Conservation (phyloP, 2,329 filamentous ascomycete species). For the Pseudodiploospora longispora region DNA sequence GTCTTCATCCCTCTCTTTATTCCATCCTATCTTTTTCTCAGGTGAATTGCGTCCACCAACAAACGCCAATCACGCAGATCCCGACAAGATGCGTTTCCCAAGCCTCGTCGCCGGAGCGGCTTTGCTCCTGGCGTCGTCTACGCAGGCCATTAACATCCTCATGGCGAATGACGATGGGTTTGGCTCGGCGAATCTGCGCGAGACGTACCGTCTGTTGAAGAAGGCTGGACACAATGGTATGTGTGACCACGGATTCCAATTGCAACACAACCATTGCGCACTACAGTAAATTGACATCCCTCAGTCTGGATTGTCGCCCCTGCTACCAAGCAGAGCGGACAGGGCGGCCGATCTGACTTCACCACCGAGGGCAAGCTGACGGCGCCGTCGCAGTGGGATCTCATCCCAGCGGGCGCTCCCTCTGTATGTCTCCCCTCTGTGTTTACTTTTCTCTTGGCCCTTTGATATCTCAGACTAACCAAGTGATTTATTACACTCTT, state of each 20-base stretch:
- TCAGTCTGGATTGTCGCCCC: conserved; percentile 23
- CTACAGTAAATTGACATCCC: not conserved
- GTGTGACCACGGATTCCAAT: not conserved
- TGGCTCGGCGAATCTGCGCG: conserved; percentile 20
- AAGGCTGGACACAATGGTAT: conserved; percentile 20
- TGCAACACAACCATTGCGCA: not conserved
- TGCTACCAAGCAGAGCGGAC: conserved; percentile 21
- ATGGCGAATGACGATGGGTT: conserved; percentile 24
- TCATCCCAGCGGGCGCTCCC: conserved; percentile 20
- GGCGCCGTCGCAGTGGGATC: conserved; percentile 16
- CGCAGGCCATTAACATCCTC: conserved; percentile 20
- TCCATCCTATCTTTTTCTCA: too few species aligned
- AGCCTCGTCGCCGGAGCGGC: conserved; percentile 11
- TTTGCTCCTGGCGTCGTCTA: conserved; percentile 11
- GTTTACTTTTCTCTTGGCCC: not conserved
- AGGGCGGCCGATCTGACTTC: conserved; percentile 20
- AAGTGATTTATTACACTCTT: not conserved
- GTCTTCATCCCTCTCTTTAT: too few species aligned
- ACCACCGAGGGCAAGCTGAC: conserved; percentile 20
- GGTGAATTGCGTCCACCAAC: not conserved
- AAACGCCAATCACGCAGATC: not conserved
- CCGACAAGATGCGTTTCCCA: conserved; percentile 15
- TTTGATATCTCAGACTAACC: not conserved
- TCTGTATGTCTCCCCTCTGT: conserved; percentile 13
- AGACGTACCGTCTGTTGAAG: conserved; percentile 21